phyloP scores from a whole-genome alignment of 352 stramenopile species.

The Nothophytophthora sp. region DNA sequence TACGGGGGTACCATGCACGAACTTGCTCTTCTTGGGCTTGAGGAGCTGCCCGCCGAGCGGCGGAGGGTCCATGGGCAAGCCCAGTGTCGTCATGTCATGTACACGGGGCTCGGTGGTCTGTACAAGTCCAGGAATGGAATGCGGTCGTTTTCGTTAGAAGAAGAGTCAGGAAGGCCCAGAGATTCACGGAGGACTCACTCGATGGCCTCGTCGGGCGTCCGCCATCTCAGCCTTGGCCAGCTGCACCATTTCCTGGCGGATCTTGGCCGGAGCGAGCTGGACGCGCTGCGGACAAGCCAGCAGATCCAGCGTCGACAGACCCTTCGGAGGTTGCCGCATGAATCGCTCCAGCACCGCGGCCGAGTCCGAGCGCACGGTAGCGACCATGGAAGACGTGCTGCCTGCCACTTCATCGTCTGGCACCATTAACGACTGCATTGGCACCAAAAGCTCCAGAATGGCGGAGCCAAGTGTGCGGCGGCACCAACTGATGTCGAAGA shows the following conservation, averaged over 20 bases:
- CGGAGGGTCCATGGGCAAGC: slow-evolving; percentile 26
- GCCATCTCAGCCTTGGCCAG: slow-evolving; percentile 20
- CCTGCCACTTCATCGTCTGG: too few relatives aligned
- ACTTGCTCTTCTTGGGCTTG: slow-evolving; percentile 18
- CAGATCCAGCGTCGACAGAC: slow-evolving; percentile 65
- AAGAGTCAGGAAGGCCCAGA: too few relatives aligned
- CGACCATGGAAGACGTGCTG: too few relatives aligned
- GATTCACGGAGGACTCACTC: not conserved
- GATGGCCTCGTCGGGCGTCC: slow-evolving; percentile 5
- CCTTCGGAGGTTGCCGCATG: slow-evolving; percentile 18
- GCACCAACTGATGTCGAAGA: too few relatives aligned
- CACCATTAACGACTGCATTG: too few relatives aligned
- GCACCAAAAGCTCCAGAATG: too few relatives aligned
- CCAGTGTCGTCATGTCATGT: slow-evolving; percentile 43
- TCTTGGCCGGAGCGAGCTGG: slow-evolving; percentile 12
- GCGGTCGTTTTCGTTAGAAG: too few relatives aligned
- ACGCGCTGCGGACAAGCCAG: slow-evolving; percentile 30
- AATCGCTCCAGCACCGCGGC: slow-evolving; percentile 38
- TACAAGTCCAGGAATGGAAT: too few relatives aligned
- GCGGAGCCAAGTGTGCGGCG: too few relatives aligned
- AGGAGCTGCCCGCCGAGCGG: slow-evolving; percentile 10
- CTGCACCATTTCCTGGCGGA: slow-evolving; percentile 54
- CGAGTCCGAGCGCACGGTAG: too few relatives aligned
- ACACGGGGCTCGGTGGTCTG: slow-evolving; percentile 15
- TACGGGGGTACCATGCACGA: slow-evolving; percentile 39